phyloP scores from a whole-genome alignment of 352 stramenopile species.

The Phytopythium helicoides region DNA sequence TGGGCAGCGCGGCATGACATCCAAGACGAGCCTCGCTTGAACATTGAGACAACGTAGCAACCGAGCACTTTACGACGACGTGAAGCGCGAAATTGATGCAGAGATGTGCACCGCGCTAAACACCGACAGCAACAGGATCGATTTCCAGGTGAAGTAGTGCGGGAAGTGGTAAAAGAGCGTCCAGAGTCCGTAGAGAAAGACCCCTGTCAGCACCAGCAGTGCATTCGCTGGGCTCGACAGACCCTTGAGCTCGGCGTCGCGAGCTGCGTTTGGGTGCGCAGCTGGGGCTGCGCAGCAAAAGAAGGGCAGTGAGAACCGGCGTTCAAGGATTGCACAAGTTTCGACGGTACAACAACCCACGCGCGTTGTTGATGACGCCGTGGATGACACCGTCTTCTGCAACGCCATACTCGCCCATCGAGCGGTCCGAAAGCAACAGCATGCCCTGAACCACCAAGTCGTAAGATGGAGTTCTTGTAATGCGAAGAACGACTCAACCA shows the following conservation, averaged over 20 bases:
- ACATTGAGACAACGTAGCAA: too few relatives aligned
- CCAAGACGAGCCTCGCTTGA: too few relatives aligned
- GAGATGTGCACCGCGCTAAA: slow-evolving; percentile 67
- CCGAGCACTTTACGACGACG: slow-evolving; percentile 13
- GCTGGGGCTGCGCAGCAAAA: slow-evolving; percentile 25
- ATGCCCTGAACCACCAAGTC: slow-evolving; percentile 42
- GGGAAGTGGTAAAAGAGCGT: slow-evolving; percentile 80
- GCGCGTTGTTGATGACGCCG: slow-evolving; percentile 64
- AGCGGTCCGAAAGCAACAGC: slow-evolving; percentile 54
- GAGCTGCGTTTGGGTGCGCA: slow-evolving; percentile 38
- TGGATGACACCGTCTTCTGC: slow-evolving; percentile 76
- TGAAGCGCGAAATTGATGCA: slow-evolving; percentile 48
- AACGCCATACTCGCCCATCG: slow-evolving; percentile 78
- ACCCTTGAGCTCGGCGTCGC: slow-evolving; percentile 49
- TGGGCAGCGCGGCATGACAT: too few relatives aligned
- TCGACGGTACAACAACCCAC: slow-evolving; percentile 36
- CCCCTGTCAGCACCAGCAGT: slow-evolving; percentile 59
- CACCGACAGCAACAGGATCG: slow-evolving; percentile 56
- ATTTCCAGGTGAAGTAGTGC: slow-evolving; percentile 76
- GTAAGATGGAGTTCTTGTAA: background rate
- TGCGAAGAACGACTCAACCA: background rate
- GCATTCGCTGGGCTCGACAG: slow-evolving; percentile 50
- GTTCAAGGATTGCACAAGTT: too few relatives aligned
- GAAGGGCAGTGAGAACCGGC: slow-evolving; percentile 4
- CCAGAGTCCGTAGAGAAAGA: slow-evolving; percentile 73